Evolutionary conservation across 2,329 filamentous ascomycete genomes (phyloP), one percentile per base, ranked within the genome.

Genomic region (Ophiostoma australiae): DNA sequence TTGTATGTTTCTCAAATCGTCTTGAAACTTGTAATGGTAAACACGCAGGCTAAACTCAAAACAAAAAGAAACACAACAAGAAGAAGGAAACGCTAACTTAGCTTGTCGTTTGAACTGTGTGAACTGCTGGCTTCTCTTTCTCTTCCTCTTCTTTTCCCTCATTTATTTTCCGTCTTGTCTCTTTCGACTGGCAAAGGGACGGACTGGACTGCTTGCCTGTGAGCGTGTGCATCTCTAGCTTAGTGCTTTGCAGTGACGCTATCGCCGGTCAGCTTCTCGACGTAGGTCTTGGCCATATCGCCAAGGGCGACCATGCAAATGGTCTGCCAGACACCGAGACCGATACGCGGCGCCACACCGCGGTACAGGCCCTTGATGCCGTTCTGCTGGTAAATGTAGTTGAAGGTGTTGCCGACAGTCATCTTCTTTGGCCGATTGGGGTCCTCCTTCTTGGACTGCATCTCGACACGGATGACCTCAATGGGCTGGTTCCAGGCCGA

Each of bases 401-500:
- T 84, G 81, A 88, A 86, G 71, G 89, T 90, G 82, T 93, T 97
- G 76, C 90, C 92, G 74, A 99, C 95, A 69, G 93, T 98, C 91
- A 99, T 90, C 85, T 99, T 99, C 89, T 97, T 97, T 77, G 95
- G 95, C 69, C 95, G 91, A 86, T 98, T 98, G 73, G 95, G 94
- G 80, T 99, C 95, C 77, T 91, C 92, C 77, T 91, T 97, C 90
- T 97, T 98, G 85, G 92, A 97, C 89, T 99, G 95, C 93, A 99
- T 97, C 88, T 99, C 95, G 73, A 99, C 94, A 75, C 95, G 93
- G 80, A 99, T 97, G 80, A 99, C 95, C 88, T 99, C 95, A 80
- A 99, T 99, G 74, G 95, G 95, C 87, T 99, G 95, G 84, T 99
- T 99, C 95, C 95, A 99, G 75, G 95, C 95, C 74, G 90, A 93